Base-by-base conservation (phyloP, 2,329 filamentous ascomycete species). In the Clonostachys byssicola region DNA sequence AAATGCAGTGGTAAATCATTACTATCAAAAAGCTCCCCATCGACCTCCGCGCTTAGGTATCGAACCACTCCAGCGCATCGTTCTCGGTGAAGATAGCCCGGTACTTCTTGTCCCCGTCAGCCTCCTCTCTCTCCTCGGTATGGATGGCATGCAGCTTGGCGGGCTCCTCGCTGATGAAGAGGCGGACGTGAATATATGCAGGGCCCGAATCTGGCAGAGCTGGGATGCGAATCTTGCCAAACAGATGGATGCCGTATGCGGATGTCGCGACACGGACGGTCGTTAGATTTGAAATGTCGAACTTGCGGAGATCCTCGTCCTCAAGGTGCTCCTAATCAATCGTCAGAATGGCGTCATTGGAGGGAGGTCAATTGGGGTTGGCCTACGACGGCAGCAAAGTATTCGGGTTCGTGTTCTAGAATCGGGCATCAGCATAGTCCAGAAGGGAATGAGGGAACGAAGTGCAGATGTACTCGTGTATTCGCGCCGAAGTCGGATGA, bases 81-180 rank as follows among this genome's bases (percentile, higher is more conserved):
- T 96, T 95, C 6, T 92, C 91, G 33, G 89, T 89, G 57, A 86
- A 90, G 57, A 96, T 88, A 41, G 92, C 92, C 2, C 92, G 96
- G 67, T 96, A 96, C 58, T 96, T 88, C 70, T 92, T 92, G 66
- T 92, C 83, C 30, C 92, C 92, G 45, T 85, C 83, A n/a, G 89
- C 73, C 6, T 92, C 91, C 78, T 95, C 94, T 78, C 94, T 94
- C 72, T 96, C 96, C 53, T 96, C 72, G 4, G 91, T 92, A 80
- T 96, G 96, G 34, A 92, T 91, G 63, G 95, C 90, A 52, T 92
- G 82, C 77, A 91, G 76, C 80, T 96, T 91, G 34, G 92, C 90
- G 42, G 90, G 87, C 63, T 89, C 88, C 52, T 96, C 78, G 9
- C 89, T 85, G 50, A 96, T 83, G 62, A 85, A 94, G 45, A 95